These are phyloP conservation scores for Penicillium nordicum DNA, from an alignment of 2,329 filamentous ascomycete species.

Conservation along the genomic window DNA sequence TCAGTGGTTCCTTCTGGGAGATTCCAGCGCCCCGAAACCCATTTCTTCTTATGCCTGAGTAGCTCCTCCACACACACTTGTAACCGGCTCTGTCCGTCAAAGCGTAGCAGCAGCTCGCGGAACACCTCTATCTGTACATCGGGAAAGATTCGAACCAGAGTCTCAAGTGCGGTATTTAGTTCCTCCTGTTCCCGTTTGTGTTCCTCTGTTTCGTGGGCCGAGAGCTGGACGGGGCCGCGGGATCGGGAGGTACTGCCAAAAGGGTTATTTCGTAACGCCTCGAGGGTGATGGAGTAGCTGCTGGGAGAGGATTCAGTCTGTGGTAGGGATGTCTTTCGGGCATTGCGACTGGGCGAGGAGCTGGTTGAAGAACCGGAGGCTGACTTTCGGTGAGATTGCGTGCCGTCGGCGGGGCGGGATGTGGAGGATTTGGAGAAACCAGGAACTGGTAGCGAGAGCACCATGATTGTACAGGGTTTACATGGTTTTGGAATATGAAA, in stretches of 20 bases:
- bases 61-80: conserved; percentile 49
- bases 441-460: conserved; percentile 38
- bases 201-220: conserved; percentile 26
- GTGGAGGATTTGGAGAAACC: conserved; percentile 34
- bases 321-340: conserved; percentile 13
- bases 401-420: conserved; percentile 29
- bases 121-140: conserved; percentile 48
- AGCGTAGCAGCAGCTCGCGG: conserved; percentile 45
- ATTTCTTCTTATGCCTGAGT: conserved; percentile 45
- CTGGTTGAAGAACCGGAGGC: conserved; percentile 11
- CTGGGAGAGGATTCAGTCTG: conserved; percentile 17
- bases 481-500: conserved; percentile 23
- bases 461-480: conserved; percentile 33
- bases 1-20: conserved; percentile 26
- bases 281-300: conserved; percentile 37
- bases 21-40: conserved; percentile 48
- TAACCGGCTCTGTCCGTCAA: conserved; percentile 47
- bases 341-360: conserved; percentile 14
- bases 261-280: conserved; percentile 46
- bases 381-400: conserved; percentile 15
- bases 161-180: conserved; percentile 42
- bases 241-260: conserved; percentile 35
- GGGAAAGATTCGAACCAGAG: conserved; percentile 44
- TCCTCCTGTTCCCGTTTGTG: conserved; percentile 37
- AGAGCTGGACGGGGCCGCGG: conserved; percentile 19